These are phyloP conservation scores for Cicer pinnatifidum DNA, from an alignment of 306 rosid species.

Conservation along the genomic window DNA sequence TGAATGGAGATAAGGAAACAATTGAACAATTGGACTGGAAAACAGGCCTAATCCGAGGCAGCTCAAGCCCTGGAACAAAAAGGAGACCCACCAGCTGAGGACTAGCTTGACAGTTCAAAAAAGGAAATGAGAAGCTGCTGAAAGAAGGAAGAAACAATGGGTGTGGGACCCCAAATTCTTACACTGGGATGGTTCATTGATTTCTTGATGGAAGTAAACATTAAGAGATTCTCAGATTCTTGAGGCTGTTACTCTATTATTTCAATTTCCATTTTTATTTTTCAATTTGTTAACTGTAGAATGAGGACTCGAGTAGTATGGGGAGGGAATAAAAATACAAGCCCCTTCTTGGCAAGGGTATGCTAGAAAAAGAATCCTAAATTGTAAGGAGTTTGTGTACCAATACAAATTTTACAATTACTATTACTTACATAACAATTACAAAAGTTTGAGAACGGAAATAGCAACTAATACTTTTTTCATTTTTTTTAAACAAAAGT, in stretches of 20 bases:
- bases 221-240: not conserved
- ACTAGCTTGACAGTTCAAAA: not conserved
- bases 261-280: not conserved
- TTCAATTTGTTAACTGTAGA: constrained; percentile 1
- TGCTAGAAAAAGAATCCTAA: not conserved
- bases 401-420: not conserved
- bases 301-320: not conserved
- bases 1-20: not conserved
- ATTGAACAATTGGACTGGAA: not conserved
- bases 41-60: not conserved
- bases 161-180: not conserved
- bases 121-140: not conserved
- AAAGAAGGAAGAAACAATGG: constrained; percentile 2
- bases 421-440: constrained; percentile 29
- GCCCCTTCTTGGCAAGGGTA: not conserved
- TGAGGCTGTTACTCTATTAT: constrained; percentile 4
- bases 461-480: constrained; percentile 25
- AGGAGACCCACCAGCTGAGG: not conserved
- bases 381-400: not conserved
- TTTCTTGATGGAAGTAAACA: not conserved
- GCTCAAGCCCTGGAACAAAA: not conserved
- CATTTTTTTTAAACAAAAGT: not conserved
- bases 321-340: not conserved
- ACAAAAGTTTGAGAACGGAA: constrained; percentile 56
- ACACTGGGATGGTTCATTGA: constrained; percentile 2